phyloP scores from a whole-genome alignment of 1,284 basidiomycete species.

The Puccinia triticina region DNA sequence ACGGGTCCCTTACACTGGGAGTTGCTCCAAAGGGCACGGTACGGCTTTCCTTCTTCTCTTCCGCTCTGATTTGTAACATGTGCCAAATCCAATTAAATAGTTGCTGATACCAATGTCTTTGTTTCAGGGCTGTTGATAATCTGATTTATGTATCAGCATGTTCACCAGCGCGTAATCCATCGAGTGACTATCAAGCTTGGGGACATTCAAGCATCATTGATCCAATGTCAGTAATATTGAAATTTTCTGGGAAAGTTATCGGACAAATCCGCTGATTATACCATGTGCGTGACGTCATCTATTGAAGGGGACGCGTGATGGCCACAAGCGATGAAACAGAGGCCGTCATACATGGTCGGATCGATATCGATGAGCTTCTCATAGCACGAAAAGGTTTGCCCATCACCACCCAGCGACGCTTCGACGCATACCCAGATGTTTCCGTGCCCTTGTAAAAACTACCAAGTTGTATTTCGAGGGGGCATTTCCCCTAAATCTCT shows the following conservation, averaged over 20 bases:
- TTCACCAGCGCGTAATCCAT: slow-evolving; percentile 85
- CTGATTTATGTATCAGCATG: slow-evolving; percentile 95
- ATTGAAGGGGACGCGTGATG: slow-evolving; percentile 75
- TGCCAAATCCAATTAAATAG: background rate
- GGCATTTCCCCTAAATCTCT: background rate
- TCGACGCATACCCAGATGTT: slow-evolving; percentile 86
- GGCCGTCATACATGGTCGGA: slow-evolving; percentile 75
- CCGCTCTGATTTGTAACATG: too few species aligned
- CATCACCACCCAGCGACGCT: slow-evolving; percentile 82
- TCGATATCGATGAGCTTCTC: slow-evolving; percentile 73
- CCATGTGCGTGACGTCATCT: slow-evolving; percentile 11
- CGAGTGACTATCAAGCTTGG: slow-evolving; percentile 83
- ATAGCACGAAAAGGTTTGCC: slow-evolving; percentile 79
- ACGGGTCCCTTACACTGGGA: slow-evolving; percentile 98
- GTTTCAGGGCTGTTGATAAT: slow-evolving; percentile 83
- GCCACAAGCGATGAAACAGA: slow-evolving; percentile 78
- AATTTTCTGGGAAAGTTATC: background rate
- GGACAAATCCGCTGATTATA: background rate
- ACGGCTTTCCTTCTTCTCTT: slow-evolving; percentile 54
- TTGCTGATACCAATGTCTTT: background rate
- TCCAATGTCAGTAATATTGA: slow-evolving; percentile 71
- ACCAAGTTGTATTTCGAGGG: background rate
- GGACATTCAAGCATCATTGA: slow-evolving; percentile 87
- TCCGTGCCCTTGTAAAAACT: background rate
- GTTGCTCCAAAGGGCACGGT: slow-evolving; percentile 83